These are phyloP conservation scores for Globisporangium radiosum DNA, from an alignment of 352 stramenopile species.

Conservation along the genomic window DNA sequence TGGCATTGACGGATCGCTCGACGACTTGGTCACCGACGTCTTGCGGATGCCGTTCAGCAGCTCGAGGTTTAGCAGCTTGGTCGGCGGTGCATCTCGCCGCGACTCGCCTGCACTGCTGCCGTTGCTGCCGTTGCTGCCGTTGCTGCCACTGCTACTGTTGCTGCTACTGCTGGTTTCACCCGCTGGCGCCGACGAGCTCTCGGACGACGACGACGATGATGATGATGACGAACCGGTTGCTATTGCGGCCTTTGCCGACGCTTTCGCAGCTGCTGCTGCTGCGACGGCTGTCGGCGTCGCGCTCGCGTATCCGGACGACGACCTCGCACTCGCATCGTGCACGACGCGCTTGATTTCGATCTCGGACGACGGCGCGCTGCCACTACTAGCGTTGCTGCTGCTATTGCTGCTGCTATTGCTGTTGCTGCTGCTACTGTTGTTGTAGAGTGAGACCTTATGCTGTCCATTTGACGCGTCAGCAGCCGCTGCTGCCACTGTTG, in stretches of 20 bases:
- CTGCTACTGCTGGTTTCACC: neutral
- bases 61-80: slow-evolving; percentile 40
- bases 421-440: neutral
- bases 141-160: neutral
- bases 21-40: slow-evolving; percentile 27
- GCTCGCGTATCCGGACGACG: slow-evolving; percentile 8
- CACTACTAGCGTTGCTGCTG: slow-evolving; percentile 11
- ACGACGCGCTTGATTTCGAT: slow-evolving; percentile 30
- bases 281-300: slow-evolving; percentile 3
- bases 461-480: slow-evolving; percentile 6
- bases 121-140: neutral
- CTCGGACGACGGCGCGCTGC: slow-evolving; percentile 12
- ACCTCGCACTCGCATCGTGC: slow-evolving; percentile 16
- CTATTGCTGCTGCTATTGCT: neutral
- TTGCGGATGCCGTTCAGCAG: slow-evolving; percentile 28
- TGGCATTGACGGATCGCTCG: slow-evolving; percentile 21
- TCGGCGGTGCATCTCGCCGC: slow-evolving; percentile 23
- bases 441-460: neutral
- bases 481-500: slow-evolving; percentile 11
- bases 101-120: neutral
- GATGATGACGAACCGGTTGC: neutral
- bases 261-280: slow-evolving; percentile 7
- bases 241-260: neutral
- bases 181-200: neutral
- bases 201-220: neutral